Base-by-base conservation (phyloP, 306 rosid species). In the Vicia faba region DNA sequence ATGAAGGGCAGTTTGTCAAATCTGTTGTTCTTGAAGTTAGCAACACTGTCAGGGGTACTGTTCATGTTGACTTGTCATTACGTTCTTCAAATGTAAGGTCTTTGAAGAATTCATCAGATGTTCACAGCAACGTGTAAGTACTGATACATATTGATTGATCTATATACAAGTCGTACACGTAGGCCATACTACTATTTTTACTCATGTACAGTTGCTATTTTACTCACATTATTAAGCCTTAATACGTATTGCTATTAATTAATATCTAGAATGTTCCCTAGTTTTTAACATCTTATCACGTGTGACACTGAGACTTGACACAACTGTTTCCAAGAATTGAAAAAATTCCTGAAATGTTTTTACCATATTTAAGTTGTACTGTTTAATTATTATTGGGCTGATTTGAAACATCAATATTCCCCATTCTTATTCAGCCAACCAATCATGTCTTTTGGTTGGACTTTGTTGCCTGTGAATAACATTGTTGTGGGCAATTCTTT, bases 1-100 rank as follows among this genome's bases (percentile, higher is more conserved):
- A 76, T 18, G 96, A 88, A 72, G 91, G 97, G 39, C 89, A 90
- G 79, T 90, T 88, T 85, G 84, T 93, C 74, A 88, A 81, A 81
- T 89, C 95, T 79, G 79, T 71, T 82, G 91, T 88, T 60, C 87
- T 90, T 39, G 95, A 90, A 84, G 61, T 84, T 67, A 74, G 46
- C 68, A 75, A 50, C 64, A 69, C 88, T 69, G 79, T 67, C 53
- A 70, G 68, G 74, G 91, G 92, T 26, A 86, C 88, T 63, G 55
- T 75, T 64, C 96, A 90, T 61, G 67, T 90, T 76, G 97, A 93
- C 68, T 80, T 93, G 75, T 90, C 99, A 35, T 78, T 93, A 39
- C 61, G 84, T n/a, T 75, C 83, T 68, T 79, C 81, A 15, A 61
- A 51, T 39, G 71, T 78, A 77, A 56, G 9, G 70, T 78, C 49